Percentiles rank a stretch among this genome's conserved stretches.
phyloP scores from a whole-genome alignment of 2,329 filamentous ascomycete species.

The Geosmithia morbida region DNA sequence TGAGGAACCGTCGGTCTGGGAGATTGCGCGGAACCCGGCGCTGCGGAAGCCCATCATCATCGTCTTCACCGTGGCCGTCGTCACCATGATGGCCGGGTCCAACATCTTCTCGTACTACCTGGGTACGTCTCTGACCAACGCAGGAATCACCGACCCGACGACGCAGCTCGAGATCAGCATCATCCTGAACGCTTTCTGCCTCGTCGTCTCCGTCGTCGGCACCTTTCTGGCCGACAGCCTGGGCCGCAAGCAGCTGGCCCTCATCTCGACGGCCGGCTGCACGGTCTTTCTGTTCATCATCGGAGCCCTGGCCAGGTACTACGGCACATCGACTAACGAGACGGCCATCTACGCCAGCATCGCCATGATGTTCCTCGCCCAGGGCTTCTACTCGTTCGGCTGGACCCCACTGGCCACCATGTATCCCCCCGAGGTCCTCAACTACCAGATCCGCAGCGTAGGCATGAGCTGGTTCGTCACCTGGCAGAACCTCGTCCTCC shows the following conservation, averaged over 20 bases:
- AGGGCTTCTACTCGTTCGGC: slow-evolving; percentile 12
- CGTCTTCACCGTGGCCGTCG: slow-evolving; percentile 29
- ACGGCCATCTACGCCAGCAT: slow-evolving; percentile 22
- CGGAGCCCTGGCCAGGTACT: slow-evolving; percentile 29
- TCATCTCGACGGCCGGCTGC: slow-evolving; percentile 20
- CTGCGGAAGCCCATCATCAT: slow-evolving; percentile 33
- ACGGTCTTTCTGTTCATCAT: slow-evolving; percentile 33
- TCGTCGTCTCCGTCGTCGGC: slow-evolving; percentile 23
- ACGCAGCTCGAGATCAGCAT: slow-evolving; percentile 32
- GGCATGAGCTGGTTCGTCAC: slow-evolving; percentile 17
- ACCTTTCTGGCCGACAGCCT: slow-evolving; percentile 24
- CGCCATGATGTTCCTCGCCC: slow-evolving; percentile 14
- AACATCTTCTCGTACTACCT: slow-evolving; percentile 23
- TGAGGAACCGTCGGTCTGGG: slow-evolving; percentile 20
- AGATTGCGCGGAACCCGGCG: slow-evolving; percentile 29
- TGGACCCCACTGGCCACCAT: slow-evolving; percentile 12
- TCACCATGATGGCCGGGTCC: slow-evolving; percentile 24
- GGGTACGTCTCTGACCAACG: slow-evolving; percentile 24
- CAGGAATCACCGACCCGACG: slow-evolving; percentile 25
- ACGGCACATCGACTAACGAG: slow-evolving; percentile 13
- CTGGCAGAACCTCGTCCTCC: slow-evolving; percentile 1
- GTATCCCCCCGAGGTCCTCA: slow-evolving; percentile 14
- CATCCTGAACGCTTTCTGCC: slow-evolving; percentile 34
- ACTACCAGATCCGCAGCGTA: slow-evolving; percentile 11
- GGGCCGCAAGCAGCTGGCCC: slow-evolving; percentile 28